Base-by-base conservation (phyloP, 345 rosid genomes). In the Schrenkiella parvula region DNA sequence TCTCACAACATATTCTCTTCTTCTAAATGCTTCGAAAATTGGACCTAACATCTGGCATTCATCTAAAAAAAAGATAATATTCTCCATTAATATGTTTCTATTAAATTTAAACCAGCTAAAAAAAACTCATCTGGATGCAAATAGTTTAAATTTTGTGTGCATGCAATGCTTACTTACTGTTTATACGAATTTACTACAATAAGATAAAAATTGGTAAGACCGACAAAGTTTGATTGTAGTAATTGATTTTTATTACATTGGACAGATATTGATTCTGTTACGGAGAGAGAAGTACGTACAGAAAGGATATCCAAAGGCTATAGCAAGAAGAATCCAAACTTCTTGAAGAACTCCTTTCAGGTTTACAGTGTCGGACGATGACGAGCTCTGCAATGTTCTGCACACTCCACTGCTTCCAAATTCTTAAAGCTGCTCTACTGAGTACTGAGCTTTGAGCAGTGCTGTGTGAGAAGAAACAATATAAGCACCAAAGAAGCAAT, bases 401-500 rank as follows among this genome's bases (percentile, higher is more conserved):
- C 91, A 88, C 5, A 88, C 88, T 22, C 81, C 85, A 75, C 68
- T 63, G 77, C 91, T 84, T 46, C 77, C 75, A 43, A 86, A 91
- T 56, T 89, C 88, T 4, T 86, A 85, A 18, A 79, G 62, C 34
- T 91, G 72, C 4, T 86, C 79, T 6, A 91, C 90, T 2, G 86
- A 77, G 58, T 87, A 86, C 61, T 85, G 89, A 48, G 81, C 92
- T 57, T 89, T 85, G 21, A 89, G 26, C 6, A 89, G 71, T 17
- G n/a, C n/a, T n/a, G n/a, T 2, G 95, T 95, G 64, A 95, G 93
- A 72, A 91, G 93, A 76, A 91, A 91, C 41, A 88, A 42, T 93
- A 91, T 91, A 38, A 91, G 80, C n/a, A 91, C 67, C 77, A 91
- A 79, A 32, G 99, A 95, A 34, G 97, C 90, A 46, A 86, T 84